Conservation (phyloP, 164 flowering plant genomes). For the Vitis labrusca region DNA sequence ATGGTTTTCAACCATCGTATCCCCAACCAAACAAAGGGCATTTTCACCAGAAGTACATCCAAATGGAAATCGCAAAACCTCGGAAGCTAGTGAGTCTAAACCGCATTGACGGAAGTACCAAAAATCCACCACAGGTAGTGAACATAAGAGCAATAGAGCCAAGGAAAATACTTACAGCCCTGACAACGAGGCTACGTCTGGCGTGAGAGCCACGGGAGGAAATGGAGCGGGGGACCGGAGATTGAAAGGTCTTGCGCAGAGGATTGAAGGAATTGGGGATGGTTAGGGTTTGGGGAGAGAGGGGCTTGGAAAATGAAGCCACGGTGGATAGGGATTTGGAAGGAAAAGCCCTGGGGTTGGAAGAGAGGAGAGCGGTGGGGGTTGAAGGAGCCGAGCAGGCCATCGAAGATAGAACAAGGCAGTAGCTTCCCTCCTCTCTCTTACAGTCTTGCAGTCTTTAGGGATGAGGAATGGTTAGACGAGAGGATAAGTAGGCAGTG, state of each 20-base stretch:
- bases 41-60: no score
- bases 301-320: constrained; percentile 20
- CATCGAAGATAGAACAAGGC: constrained; percentile 15
- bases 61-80: background rate
- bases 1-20: no score
- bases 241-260: constrained; percentile 32
- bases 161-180: constrained; percentile 52
- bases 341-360: constrained; percentile 27
- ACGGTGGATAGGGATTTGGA: constrained; percentile 24
- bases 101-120: background rate
- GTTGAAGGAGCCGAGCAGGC: constrained; percentile 54
- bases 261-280: constrained; percentile 43
- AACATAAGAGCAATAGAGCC: background rate
- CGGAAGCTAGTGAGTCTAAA: background rate
- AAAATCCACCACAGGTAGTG: background rate
- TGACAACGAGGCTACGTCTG: constrained; percentile 41
- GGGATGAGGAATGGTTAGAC: no score
- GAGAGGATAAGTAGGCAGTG: no score
- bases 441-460: no score
- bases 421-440: no score
- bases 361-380: constrained; percentile 32
- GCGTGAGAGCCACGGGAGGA: constrained; percentile 33
- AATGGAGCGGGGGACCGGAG: constrained; percentile 30
- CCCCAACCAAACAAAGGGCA: no score
- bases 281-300: constrained; percentile 33